Percentiles rank a stretch among this genome's conserved stretches.
These are phyloP conservation scores for Podaxis sp. DNA, from an alignment of 768 basidiomycete genomes.

Conservation along the genomic window DNA sequence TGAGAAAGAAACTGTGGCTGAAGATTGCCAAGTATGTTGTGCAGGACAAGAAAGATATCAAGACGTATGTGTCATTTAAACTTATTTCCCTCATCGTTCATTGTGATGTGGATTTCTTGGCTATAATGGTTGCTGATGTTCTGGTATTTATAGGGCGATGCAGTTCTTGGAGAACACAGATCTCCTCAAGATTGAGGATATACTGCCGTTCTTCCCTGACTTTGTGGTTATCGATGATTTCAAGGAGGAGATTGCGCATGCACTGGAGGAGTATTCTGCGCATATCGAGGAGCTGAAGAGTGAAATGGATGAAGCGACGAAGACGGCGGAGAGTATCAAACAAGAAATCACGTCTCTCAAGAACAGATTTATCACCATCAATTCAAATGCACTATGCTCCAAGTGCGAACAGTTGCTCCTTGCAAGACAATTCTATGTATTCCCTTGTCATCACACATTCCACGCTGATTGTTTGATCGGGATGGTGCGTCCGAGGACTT, in stretches of 20 bases:
- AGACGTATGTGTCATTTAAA: slow-evolving; percentile 62
- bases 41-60: slow-evolving; percentile 96
- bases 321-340: slow-evolving; percentile 89
- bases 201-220: slow-evolving; percentile 98
- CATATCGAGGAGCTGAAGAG: slow-evolving; percentile 86
- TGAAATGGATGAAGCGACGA: slow-evolving; percentile 96
- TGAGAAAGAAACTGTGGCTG: slow-evolving; percentile 94
- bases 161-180: slow-evolving; percentile 92
- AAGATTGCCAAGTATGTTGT: slow-evolving; percentile 99
- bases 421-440: slow-evolving; percentile 94
- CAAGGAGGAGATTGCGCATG: slow-evolving; percentile 97
- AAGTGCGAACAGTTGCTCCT: slow-evolving; percentile 73
- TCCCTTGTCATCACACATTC: slow-evolving; percentile 97
- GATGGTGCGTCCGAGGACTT: slow-evolving; percentile 54
- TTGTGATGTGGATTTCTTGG: background rate
- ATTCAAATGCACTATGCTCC: slow-evolving; percentile 82
- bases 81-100: background rate
- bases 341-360: slow-evolving; percentile 81
- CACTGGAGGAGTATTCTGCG: slow-evolving; percentile 88
- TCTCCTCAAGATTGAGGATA: slow-evolving; percentile 96
- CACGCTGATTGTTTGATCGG: slow-evolving; percentile 97
- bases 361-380: slow-evolving; percentile 89
- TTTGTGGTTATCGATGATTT: slow-evolving; percentile 99
- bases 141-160: slow-evolving; percentile 70
- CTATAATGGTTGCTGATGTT: background rate